Evolutionary conservation across 768 basidiomycete genomes (phyloP), one percentile per base, ranked within the genome.

Genomic region (Aureoboletus auriporus): DNA sequence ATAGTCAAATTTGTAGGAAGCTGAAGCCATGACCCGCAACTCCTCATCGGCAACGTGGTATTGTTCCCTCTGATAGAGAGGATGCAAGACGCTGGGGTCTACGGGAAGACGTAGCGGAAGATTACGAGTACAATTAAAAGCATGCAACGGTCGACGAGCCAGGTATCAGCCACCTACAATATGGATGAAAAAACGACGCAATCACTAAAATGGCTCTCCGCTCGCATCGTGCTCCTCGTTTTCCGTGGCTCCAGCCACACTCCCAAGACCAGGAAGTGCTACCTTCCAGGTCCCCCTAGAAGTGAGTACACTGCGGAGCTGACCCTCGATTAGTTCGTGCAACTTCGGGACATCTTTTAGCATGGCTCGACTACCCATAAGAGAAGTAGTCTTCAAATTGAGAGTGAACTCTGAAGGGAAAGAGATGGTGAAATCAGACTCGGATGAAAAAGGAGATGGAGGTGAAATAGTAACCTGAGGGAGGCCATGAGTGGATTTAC

Each of bases 301-400:
- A 41, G 79, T 76, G 44, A 88, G 71, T 16, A 81, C 73, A 40
- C 78, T 77, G 35, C 89, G 77, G 0, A 96, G 79, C 66, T 95
- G 89, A 55, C 86, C 80, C 54, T 89, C 79, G 43, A 99, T 91
- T 43, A 99, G 76, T 64, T 99, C 94, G 57, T 98, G 94, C 13
- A 98, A 74, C 67, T 99, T 99, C 23, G 96, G 95, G 1, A 99
- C 89, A 61, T 99, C 93, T 51, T 92, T 93, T 1, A 99, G 77
- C 69, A 97, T 96, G n/a, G 96, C 94, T 39, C 95, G 83, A 55
- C 90, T 93, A 16, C 96, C 96, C 74, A 98, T 84, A 5, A 97
- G 77, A 26, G 93, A 97, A 7, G 84, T 91, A 10, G 91, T 93
- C 42, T 85, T 82, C 37, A 99, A 75, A 57, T 88, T 83, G 16